Conservation (phyloP, 1,284 basidiomycete species). For the Inonotus hispidus region DNA sequence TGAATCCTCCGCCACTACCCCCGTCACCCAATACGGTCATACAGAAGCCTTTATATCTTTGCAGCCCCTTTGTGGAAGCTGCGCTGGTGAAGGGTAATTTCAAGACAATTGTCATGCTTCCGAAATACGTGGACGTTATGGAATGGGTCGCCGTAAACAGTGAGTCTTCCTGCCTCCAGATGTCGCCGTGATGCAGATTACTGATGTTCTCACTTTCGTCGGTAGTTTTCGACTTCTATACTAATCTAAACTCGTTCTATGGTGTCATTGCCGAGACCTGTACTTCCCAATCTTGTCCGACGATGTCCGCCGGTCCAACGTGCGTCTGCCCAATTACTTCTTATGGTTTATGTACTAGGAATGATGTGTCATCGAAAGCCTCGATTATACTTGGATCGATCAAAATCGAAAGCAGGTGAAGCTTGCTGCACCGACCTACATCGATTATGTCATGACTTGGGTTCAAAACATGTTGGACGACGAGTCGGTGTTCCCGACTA, state of each 20-base stretch:
- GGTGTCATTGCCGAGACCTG: conserved; percentile 94
- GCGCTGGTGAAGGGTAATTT: conserved; percentile 98
- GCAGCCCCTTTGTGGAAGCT: conserved; percentile 93
- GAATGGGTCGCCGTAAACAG: conserved; percentile 99
- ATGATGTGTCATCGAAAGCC: conserved; percentile 38
- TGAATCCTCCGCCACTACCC: conserved; percentile 37
- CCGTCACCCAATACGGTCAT: conserved; percentile 34
- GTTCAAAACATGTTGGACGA: conserved; percentile 92
- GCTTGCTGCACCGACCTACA: conserved; percentile 93
- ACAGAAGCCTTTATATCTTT: conserved; percentile 80
- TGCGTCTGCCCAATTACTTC: conserved; percentile 37
- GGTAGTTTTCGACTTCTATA: conserved; percentile 91
- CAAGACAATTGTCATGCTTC: conserved; percentile 96
- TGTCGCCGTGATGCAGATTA: neutral
- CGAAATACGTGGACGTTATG: conserved; percentile 95
- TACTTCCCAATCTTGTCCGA: conserved; percentile 83
- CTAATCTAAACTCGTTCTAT: conserved; percentile 97
- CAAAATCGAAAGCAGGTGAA: conserved; percentile 91
- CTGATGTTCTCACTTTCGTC: neutral
- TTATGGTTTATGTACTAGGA: conserved; percentile 9
- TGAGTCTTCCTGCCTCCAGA: conserved; percentile 45
- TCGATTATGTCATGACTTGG: conserved; percentile 99
- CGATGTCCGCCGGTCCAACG: conserved; percentile 91
- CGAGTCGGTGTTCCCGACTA: conserved; percentile 91
- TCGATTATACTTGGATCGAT: conserved; percentile 99